Base-by-base conservation (phyloP, 495 filamentous ascomycete genomes). In the Podospora tetraspora region DNA sequence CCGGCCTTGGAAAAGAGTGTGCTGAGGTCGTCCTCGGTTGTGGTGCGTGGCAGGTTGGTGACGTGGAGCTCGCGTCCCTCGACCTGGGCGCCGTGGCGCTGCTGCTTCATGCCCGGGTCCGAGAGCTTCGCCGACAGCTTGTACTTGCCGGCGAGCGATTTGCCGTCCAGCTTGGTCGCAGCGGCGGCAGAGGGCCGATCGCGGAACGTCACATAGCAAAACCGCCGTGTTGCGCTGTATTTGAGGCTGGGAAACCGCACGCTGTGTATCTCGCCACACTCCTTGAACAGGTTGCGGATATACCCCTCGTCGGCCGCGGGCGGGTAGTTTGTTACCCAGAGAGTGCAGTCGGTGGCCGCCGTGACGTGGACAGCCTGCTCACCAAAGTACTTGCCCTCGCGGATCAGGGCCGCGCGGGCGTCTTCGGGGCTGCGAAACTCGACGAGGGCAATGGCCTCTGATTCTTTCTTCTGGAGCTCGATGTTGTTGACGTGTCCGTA, bases 281-380 rank as follows among this genome's bases (percentile, higher is more conserved):
- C 78, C 69, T 85, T 80, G 77, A 98, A 96, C 23, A 97, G 83
- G 65, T 87, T 76, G 61, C 88, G 90, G 63, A 99, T 87, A 73
- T 88, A 95, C 2, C 80, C 75, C 70, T 97, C 95, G 76, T 96
- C 92, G 21, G 93, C 91, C 19, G 88, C 84, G 19, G 93, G 89
- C 6, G 94, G 92, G 75, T 92, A 98, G 73, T 98, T 99, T 27
- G 93, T 90, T 3, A 97, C 91, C 76, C 88, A 99, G 22, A 99
- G 79, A 5, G 92, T 97, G 70, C 91, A 85, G 59, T 87, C 88
- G 22, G 88, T 86, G 32, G 89, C 94, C 43, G 91, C 78, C 56
- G 86, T 83, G 25, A 98, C 90, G 63, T 86, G 82, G 57, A 99
- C 90, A 60, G 86, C 82, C 29, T 85, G 80, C 10, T 88, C 89